Evolutionary conservation across 352 stramenopile species (phyloP).

Genomic region (Pythium dissimile): DNA sequence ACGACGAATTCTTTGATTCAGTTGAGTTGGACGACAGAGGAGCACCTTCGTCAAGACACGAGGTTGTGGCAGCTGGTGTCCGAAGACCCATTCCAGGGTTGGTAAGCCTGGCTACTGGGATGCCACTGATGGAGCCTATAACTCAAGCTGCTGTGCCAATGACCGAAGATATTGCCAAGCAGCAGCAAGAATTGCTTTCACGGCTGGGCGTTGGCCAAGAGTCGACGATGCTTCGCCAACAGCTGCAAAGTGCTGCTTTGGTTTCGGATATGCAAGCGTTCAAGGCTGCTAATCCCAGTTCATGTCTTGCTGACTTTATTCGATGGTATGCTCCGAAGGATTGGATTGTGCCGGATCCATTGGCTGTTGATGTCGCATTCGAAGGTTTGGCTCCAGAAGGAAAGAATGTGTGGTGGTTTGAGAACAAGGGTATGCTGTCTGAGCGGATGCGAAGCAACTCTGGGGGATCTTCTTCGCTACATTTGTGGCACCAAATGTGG

Average conservation of each 20-base stretch:
- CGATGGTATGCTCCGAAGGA: slow-evolving; percentile 84
- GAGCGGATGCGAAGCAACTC: slow-evolving; percentile 65
- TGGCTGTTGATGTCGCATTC: neutral
- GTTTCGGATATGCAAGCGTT: slow-evolving; percentile 86
- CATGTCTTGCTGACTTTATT: slow-evolving; percentile 75
- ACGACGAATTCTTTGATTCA: slow-evolving; percentile 85
- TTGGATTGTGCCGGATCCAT: slow-evolving; percentile 50
- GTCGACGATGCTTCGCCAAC: slow-evolving; percentile 63
- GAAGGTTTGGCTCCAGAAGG: slow-evolving; percentile 39
- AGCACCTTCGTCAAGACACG: slow-evolving; percentile 1
- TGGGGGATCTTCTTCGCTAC: slow-evolving; percentile 19
- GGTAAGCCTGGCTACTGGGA: slow-evolving; percentile 41
- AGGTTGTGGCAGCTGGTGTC: slow-evolving; percentile 33
- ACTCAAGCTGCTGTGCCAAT: slow-evolving; percentile 65
- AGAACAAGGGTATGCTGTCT: slow-evolving; percentile 61
- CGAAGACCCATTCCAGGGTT: slow-evolving; percentile 29
- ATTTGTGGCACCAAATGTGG: slow-evolving; percentile 82
- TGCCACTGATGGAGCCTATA: slow-evolving; percentile 56
- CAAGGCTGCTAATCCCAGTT: slow-evolving; percentile 71
- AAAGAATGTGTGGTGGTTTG: slow-evolving; percentile 63
- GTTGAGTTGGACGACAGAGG: slow-evolving; percentile 43
- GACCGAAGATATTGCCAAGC: slow-evolving; percentile 74
- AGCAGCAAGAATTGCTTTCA: slow-evolving; percentile 74
- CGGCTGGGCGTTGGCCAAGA: slow-evolving; percentile 60
- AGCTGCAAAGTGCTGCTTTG: slow-evolving; percentile 68